These are phyloP conservation scores for Chimonanthus salicifolius DNA, from an alignment of 164 flowering plant genomes.

Conservation along the genomic window DNA sequence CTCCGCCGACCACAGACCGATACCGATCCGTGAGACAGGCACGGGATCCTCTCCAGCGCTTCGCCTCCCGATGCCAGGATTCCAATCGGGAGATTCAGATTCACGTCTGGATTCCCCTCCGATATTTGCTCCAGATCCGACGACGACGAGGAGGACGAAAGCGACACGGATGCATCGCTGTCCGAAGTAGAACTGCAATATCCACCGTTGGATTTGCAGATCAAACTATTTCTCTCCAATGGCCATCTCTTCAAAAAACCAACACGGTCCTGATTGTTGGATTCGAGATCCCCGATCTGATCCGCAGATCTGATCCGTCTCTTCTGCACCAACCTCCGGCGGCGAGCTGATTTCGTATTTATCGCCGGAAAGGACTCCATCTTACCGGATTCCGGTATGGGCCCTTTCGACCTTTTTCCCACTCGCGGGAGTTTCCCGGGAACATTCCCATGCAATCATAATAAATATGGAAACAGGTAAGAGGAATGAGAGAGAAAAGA, in stretches of 20 bases:
- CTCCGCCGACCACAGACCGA: constrained; percentile 65
- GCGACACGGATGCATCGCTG: neutral
- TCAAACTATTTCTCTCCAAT: neutral
- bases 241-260: neutral
- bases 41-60: neutral
- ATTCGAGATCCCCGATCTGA: neutral
- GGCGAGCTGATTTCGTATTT: constrained; percentile 4
- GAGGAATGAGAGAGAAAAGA: neutral
- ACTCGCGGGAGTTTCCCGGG: too few relatives aligned
- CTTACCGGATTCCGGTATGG: too few relatives aligned
- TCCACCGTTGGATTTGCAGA: neutral
- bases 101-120: too few relatives aligned
- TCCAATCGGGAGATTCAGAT: neutral
- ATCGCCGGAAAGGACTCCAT: too few relatives aligned
- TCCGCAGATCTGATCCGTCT: constrained; percentile 16
- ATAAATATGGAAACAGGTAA: neutral
- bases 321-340: constrained; percentile 28
- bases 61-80: neutral
- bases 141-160: neutral
- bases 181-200: neutral
- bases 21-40: constrained; percentile 35
- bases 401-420: too few relatives aligned
- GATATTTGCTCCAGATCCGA: neutral
- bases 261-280: neutral
- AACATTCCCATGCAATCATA: too few relatives aligned